phyloP scores from a whole-genome alignment of 108 stramenopile species.

The Skeletonema grethae region DNA sequence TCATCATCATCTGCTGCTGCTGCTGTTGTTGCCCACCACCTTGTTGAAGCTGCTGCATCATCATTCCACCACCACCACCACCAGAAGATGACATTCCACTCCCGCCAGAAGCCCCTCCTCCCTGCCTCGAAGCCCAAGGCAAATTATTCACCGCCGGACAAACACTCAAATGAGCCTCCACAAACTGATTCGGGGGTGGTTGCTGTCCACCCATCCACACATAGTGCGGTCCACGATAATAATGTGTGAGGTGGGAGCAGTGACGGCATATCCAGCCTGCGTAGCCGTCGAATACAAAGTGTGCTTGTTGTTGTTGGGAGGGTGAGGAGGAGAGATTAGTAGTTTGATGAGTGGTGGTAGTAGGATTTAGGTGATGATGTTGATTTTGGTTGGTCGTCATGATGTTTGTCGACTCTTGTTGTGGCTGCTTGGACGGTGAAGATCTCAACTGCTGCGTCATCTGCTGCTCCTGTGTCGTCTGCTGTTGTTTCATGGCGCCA shows the following conservation, averaged over 20 bases:
- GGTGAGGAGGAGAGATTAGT: too few species aligned
- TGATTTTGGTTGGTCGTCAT: too few species aligned
- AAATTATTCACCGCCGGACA: slow-evolving; percentile 34
- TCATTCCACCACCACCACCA: too few species aligned
- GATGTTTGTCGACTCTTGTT: too few species aligned
- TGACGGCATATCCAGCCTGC: slow-evolving; percentile 46
- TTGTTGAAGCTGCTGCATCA: too few species aligned
- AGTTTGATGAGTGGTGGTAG: too few species aligned
- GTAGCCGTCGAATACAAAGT: slow-evolving; percentile 46
- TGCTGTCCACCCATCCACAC: slow-evolving; percentile 36
- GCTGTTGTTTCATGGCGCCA: too few species aligned
- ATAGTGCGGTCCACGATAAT: slow-evolving; percentile 44
- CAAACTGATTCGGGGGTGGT: slow-evolving; percentile 40
- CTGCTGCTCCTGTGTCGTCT: neutral
- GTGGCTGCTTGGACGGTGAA: neutral
- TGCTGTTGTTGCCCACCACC: too few species aligned
- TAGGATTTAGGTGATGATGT: too few species aligned
- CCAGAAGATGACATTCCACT: too few species aligned
- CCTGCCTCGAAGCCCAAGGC: neutral
- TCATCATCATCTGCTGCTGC: too few species aligned
- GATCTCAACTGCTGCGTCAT: neutral
- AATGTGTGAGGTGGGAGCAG: slow-evolving; percentile 28
- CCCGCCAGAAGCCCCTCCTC: too few species aligned
- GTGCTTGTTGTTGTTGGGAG: slow-evolving; percentile 20
- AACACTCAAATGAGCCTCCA: slow-evolving; percentile 29